phyloP scores from a whole-genome alignment of 139 green algal genomes.

The Pleodorina starrii region DNA sequence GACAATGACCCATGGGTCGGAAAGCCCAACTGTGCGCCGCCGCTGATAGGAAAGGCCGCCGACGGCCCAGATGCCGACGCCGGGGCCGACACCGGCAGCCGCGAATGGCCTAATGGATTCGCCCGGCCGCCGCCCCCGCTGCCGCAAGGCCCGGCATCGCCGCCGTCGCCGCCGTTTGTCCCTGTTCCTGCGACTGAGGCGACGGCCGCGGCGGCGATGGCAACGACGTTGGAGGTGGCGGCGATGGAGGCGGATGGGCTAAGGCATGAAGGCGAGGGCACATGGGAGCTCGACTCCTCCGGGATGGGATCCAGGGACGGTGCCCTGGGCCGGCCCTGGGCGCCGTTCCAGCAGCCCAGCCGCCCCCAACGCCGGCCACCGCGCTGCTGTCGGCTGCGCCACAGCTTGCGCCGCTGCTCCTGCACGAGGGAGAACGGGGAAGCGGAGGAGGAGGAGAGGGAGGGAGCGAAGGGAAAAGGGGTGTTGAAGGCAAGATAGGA shows the following conservation, averaged over 20 bases:
- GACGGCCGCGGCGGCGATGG: background rate
- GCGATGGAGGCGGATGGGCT: background rate
- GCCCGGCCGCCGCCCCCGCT: too few relatives aligned
- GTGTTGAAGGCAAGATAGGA: too few relatives aligned
- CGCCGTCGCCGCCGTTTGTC: background rate
- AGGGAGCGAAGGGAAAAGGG: too few relatives aligned
- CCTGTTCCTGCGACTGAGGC: background rate
- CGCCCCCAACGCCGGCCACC: background rate
- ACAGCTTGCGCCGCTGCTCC: slow-evolving; percentile 28
- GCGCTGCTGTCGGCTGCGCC: background rate
- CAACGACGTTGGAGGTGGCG: background rate
- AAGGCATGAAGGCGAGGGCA: background rate
- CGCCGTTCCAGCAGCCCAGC: background rate
- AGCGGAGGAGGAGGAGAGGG: too few relatives aligned
- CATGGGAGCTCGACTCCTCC: slow-evolving; percentile 14
- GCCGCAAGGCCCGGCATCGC: background rate
- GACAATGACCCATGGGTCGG: too few relatives aligned
- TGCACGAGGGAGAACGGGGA: background rate
- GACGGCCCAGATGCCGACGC: too few relatives aligned
- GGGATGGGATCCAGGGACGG: slow-evolving; percentile 25
- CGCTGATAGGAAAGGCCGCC: too few relatives aligned
- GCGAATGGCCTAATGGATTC: too few relatives aligned
- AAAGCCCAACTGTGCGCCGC: too few relatives aligned
- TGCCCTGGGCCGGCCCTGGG: background rate
- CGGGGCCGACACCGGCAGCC: too few relatives aligned